Percentiles rank a stretch among this genome's conserved stretches.
phyloP scores from a whole-genome alignment of 441 rosid species.

The Pelargonium exstipulatum region DNA sequence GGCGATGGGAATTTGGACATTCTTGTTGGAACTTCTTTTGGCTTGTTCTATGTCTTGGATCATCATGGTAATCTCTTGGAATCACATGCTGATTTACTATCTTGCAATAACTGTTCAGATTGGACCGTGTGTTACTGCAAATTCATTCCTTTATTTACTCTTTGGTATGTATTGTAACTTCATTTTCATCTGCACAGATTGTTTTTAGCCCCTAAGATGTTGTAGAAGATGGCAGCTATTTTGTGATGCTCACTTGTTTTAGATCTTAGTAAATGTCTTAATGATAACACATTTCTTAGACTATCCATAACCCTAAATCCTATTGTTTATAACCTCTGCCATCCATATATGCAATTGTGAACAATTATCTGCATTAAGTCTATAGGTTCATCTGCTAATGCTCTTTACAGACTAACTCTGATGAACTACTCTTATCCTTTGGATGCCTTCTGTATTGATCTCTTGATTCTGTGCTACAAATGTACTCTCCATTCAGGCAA shows the following conservation, averaged over 20 bases:
- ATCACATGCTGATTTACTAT: slow-evolving; percentile 4
- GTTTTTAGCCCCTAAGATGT: not conserved
- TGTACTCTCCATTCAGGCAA: slow-evolving; percentile 44
- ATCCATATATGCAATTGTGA: too few relatives aligned
- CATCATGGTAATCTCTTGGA: slow-evolving; percentile 63
- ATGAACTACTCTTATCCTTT: not conserved
- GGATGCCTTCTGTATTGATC: not conserved
- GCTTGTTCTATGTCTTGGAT: slow-evolving; percentile 91
- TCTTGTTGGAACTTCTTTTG: slow-evolving; percentile 95
- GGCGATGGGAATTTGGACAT: slow-evolving; percentile 98
- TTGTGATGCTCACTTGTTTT: not conserved
- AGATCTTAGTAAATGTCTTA: not conserved
- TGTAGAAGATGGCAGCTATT: not conserved
- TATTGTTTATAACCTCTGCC: too few relatives aligned
- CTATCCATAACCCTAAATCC: too few relatives aligned
- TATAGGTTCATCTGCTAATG: not conserved
- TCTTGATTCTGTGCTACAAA: not conserved
- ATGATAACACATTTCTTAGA: not conserved
- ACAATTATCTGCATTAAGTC: too few relatives aligned
- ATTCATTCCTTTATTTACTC: not conserved
- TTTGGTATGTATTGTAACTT: slow-evolving; percentile 8
- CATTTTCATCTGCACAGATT: not conserved
- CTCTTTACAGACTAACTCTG: not conserved
- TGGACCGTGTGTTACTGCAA: not conserved
- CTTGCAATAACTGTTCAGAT: not conserved